Evolutionary conservation across 2,329 filamentous ascomycete species (phyloP).

Genomic region (Fusarium napiforme): DNA sequence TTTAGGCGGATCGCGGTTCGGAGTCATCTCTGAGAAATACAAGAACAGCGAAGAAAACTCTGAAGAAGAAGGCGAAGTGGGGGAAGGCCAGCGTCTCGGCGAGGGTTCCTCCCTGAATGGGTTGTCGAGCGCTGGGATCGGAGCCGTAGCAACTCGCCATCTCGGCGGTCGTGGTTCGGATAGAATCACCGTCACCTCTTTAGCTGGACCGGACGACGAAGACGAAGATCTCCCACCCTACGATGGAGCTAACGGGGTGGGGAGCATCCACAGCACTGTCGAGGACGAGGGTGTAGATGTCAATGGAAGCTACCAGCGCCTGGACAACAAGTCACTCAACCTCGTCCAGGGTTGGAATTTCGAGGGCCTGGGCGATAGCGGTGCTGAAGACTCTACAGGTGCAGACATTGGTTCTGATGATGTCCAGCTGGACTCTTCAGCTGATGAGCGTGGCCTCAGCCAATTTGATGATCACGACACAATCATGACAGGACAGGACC

Average conservation of each 20-base stretch:
- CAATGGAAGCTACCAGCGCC: conserved; percentile 47
- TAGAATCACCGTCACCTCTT: conserved; percentile 50
- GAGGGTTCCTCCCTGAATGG: conserved; percentile 85
- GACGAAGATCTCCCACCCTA: conserved; percentile 51
- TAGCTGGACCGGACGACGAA: conserved; percentile 43
- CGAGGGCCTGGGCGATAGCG: conserved; percentile 49
- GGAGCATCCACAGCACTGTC: conserved; percentile 55
- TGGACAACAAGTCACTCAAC: conserved; percentile 46
- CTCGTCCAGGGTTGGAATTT: conserved; percentile 61
- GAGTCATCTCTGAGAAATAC: conserved; percentile 74
- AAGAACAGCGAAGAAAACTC: conserved; percentile 61
- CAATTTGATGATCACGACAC: conserved; percentile 46
- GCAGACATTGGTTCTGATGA: conserved; percentile 57
- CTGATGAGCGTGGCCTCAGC: conserved; percentile 47
- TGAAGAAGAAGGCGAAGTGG: conserved; percentile 61
- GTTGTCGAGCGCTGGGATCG: conserved; percentile 88
- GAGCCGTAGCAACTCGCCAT: conserved; percentile 80
- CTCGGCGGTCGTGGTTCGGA: conserved; percentile 67
- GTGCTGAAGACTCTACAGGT: conserved; percentile 46
- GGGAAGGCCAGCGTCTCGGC: conserved; percentile 90
- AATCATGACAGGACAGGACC: conserved; percentile 44
- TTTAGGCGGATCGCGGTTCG: conserved; percentile 82
- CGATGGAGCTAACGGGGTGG: conserved; percentile 35
- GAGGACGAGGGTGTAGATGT: conserved; percentile 62
- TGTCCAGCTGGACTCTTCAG: conserved; percentile 55